Base-by-base conservation (phyloP, 805 yeast species). In the Starmerella gropengiesseri region DNA sequence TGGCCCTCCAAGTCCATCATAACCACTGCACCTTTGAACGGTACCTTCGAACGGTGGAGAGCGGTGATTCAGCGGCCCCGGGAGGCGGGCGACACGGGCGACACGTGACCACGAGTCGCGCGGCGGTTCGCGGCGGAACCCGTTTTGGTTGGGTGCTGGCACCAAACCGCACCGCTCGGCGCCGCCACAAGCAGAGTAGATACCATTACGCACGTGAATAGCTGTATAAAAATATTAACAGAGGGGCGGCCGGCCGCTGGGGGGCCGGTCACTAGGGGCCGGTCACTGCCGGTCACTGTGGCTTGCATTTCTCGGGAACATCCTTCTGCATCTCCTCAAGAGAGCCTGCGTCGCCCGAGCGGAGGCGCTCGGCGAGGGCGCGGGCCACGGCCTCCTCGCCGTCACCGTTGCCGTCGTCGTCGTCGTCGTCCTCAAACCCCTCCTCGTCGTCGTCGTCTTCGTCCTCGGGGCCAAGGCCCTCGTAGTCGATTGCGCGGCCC, bases 401-500 rank as follows among this genome's bases (percentile, higher is more conserved):
- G 33, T 58, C 69, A 7, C 59, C 66, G 9, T 58, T 66, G 11
- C 60, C 69, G 3, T 65, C 80, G 12, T 71, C 81, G 32, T 71
- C 80, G 21, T 69, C 77, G 12, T 72, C 83, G 3, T 73, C 84
- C 2, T 74, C 84, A 8, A 64, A 78, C 45, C 64, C 77, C 2
- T 68, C 79, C 2, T 71, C 83, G 2, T 70, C 79, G 2, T 70
- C 78, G 2, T 68, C 79, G 6, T 74, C 83, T 1, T 70, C 82
- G 13, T 73, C 82, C 6, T 67, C 77, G 2, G 67, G 77, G 26
- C 72, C 73, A 48, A 65, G 69, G 37, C 68, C 75, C 51, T 74
- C 80, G 59, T 74, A 82, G 44, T 82, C 94, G 46, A 89, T 72
- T 19, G 98, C 98, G 52, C 85, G 85, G 37, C 98, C 98, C 8